Base-by-base conservation (phyloP, 352 stramenopile genomes). In the Globisporangium uncinulatum region DNA sequence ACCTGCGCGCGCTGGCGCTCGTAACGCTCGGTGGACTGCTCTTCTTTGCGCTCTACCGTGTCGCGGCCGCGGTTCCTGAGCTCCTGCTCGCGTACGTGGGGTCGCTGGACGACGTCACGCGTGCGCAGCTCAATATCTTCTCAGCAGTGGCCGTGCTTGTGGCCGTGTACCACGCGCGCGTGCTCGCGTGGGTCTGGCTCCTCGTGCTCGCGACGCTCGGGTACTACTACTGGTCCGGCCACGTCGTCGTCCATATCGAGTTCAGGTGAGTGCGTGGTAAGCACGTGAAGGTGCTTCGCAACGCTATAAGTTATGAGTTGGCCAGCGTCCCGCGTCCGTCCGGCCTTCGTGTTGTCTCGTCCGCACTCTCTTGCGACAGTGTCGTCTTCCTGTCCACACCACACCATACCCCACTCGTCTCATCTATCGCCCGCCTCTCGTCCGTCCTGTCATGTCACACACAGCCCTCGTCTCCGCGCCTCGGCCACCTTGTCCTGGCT, bases 181-280 rank as follows among this genome's bases (percentile, higher is more conserved):
- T 66, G 47, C 48, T 69, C 17, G 76, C 66, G 69, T 73, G 63
- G 61, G 74, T 80, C 39, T 80, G 71, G 73, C n/a, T 74, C 32
- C 19, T 63, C 1, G 10, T 67, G n/a, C 62, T 45, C 19, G 51
- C 52, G 0, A 31, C 67, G 14, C 37, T 56, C 2, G 57, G 29
- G 19, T 83, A 76, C 53, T 83, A 80, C 64, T 79, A 79, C 55
- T 83, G 73, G 70, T 83, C 69, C 4, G 73, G 73, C 20, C 70
- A 83, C 56, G 59, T 72, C 11, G 61, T 76, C 64, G 56, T 65
- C 31, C 51, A 41, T 7, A 21, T 65, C 46, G 57, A 65, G 46
- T 65, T 65, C 54, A 65, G 61, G 54, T 65, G 21, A 54, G 49
- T n/a, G 9, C n/a, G 50, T 10, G 8, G 47, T 11, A 4, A 52